Evolutionary conservation across 2,329 filamentous ascomycete genomes (phyloP).

Genomic region (Ceratocystis lukuohia): DNA sequence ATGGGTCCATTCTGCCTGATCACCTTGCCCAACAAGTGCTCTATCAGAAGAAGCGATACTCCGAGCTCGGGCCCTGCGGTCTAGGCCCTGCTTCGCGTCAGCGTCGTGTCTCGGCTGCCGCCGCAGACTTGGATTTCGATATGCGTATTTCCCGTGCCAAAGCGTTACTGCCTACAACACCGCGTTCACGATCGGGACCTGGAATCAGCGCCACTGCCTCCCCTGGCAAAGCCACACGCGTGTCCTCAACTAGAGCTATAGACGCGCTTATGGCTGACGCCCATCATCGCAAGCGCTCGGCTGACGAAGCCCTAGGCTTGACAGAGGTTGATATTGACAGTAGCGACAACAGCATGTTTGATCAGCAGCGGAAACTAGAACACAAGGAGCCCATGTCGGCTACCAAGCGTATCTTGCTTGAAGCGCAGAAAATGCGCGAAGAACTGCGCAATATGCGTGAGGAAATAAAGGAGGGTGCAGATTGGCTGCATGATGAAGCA

Average conservation of each 20-base stretch:
- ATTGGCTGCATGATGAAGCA: conserved; percentile 36
- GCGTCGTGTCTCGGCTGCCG: conserved; percentile 24
- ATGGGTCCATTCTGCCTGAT: conserved; percentile 42
- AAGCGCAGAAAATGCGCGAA: conserved; percentile 29
- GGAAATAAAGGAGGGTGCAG: conserved; percentile 35
- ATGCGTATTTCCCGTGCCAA: conserved; percentile 16
- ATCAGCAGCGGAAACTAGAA: conserved; percentile 14
- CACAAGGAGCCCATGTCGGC: conserved; percentile 19
- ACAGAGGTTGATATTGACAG: background rate
- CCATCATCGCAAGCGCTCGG: conserved; percentile 26
- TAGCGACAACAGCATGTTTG: background rate
- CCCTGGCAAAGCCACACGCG: conserved; percentile 1
- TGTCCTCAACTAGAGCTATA: conserved; percentile 10
- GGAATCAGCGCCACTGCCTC: background rate
- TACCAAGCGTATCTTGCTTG: conserved; percentile 31
- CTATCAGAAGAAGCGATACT: conserved; percentile 30
- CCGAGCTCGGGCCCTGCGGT: conserved; percentile 29
- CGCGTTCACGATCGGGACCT: conserved; percentile 7
- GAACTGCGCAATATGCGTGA: conserved; percentile 32
- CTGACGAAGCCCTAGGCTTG: conserved; percentile 23
- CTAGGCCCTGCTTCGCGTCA: conserved; percentile 20
- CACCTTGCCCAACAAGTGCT: conserved; percentile 35
- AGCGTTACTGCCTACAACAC: conserved; percentile 3
- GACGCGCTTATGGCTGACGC: conserved; percentile 21
- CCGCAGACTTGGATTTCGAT: conserved; percentile 16